Conservation (phyloP, 108 stramenopile species). For the Pseudonitzschia multistriata region DNA sequence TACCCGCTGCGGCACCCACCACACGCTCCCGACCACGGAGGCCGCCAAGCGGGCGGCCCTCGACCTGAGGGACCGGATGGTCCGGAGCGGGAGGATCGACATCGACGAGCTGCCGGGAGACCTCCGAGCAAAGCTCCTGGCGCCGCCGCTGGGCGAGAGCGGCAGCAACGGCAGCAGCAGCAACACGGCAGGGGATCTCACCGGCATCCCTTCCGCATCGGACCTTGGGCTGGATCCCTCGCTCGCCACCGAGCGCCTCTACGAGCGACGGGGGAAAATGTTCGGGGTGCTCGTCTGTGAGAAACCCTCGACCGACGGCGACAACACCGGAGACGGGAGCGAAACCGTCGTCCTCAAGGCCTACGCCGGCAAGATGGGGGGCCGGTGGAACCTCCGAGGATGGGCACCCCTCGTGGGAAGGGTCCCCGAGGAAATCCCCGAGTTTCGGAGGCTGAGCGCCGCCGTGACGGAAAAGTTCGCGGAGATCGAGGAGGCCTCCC, state of each 20-base stretch:
- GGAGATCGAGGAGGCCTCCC: neutral
- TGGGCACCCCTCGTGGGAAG: neutral
- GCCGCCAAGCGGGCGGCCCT: neutral
- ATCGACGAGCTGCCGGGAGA: neutral
- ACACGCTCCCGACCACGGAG: neutral
- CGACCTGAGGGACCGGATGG: conserved; percentile 1
- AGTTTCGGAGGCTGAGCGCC: neutral
- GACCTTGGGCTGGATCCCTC: neutral
- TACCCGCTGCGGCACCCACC: neutral
- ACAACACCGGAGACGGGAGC: neutral
- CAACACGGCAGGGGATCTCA: neutral
- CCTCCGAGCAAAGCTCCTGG: neutral
- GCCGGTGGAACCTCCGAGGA: neutral
- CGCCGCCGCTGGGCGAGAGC: neutral
- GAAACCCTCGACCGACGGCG: neutral
- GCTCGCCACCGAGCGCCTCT: neutral
- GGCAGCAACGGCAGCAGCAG: neutral
- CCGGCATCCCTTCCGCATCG: neutral
- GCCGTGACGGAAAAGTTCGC: neutral
- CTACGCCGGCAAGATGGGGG: conserved; percentile 2
- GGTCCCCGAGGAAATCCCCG: neutral
- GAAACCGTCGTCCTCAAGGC: neutral
- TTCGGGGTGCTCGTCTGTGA: conserved; percentile 5
- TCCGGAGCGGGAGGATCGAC: conserved; percentile 3
- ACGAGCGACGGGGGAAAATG: conserved; percentile 5